A percentile compares a stretch with the other conserved stretches of the same genome.
These are phyloP conservation scores for Ceratobasidium sp. DNA, from an alignment of 1,284 basidiomycete species.

Conservation along the genomic window DNA sequence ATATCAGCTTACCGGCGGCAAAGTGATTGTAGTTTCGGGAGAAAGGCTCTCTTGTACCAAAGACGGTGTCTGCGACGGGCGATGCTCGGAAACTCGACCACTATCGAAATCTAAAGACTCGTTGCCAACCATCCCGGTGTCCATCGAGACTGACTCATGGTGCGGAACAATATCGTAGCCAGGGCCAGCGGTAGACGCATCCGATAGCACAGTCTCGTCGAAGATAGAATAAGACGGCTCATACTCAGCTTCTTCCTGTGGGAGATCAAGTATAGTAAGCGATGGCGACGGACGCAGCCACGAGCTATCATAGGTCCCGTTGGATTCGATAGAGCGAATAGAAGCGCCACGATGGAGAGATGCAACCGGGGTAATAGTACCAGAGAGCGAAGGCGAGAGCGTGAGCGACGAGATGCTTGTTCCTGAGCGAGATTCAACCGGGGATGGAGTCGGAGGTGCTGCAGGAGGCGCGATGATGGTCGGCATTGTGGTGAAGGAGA, in stretches of 20 bases:
- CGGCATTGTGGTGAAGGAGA: conserved; percentile 39
- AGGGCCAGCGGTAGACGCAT: conserved; percentile 9
- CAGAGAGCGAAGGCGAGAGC: not conserved
- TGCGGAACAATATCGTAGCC: conserved; percentile 37
- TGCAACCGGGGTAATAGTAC: not conserved
- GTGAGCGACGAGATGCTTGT: conserved; percentile 12
- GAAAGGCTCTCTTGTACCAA: conserved; percentile 17
- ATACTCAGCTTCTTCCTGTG: conserved; percentile 14
- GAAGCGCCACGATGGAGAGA: conserved; percentile 9
- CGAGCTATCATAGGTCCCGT: conserved; percentile 72
- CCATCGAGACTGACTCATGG: conserved; percentile 2
- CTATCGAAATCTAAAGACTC: not conserved
- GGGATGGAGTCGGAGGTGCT: conserved; percentile 44
- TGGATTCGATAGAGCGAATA: conserved; percentile 46
- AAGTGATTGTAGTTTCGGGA: conserved; percentile 1
- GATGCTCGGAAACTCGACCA: not conserved
- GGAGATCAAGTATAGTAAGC: conserved; percentile 9
- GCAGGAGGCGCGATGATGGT: conserved; percentile 43
- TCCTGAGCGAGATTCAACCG: conserved; percentile 16
- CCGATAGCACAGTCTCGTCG: conserved; percentile 21
- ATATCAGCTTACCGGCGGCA: conserved; percentile 24
- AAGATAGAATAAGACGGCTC: conserved; percentile 35
- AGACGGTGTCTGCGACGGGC: conserved; percentile 31
- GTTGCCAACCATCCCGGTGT: not conserved
- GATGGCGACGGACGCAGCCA: conserved; percentile 73